Evolutionary conservation across 805 yeast genomes (phyloP), one percentile per base, ranked within the genome.

Genomic region (Phaffomyces opuntiae): DNA sequence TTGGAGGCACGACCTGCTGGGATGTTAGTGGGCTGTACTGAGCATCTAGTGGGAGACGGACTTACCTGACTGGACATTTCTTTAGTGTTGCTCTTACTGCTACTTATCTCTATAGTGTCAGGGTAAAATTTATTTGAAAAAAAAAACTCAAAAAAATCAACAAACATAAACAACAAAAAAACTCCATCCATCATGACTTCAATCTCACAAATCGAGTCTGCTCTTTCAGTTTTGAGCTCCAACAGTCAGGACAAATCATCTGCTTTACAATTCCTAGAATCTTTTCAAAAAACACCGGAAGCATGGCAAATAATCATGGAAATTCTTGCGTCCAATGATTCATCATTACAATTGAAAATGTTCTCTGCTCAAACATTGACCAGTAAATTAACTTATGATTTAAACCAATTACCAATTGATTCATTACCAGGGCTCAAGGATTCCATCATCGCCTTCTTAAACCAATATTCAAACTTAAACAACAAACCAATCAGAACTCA

Each of bases 351-450:
- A 58, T 66, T 84, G 42, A 81, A 80, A 56, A 70, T 93, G 56
- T 93, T 95, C 68, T 83, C 91, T 14, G 84, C 97, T 0, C 99
- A 95, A 62, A 93, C 99, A 0, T 67, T 93, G 50, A 72, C 96
- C 50, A 81, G 90, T 38, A 90, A 77, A 56, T 76, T 88, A 43
- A 84, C 86, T 12, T 90, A 87, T 62, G 98, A 93, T 64, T 69
- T 91, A 52, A 69, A 74, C 44, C 98, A 93, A 64, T 66, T 93
- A 6, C 86, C 88, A 0, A 69, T 65, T 24, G 75, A 72, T 7
- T 70, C 79, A n/a, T 64, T 80, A 43, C 54, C 65, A 16, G 75
- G 73, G n/a, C 72, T 93, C 48, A 87, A 88, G 58, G 76, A 78
- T 46, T 77, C 89, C 1, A 59, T 90, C 40, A 65, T 93, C 27